Base-by-base conservation (phyloP, 257 asterid species). In the Primulina huaijiensis region DNA sequence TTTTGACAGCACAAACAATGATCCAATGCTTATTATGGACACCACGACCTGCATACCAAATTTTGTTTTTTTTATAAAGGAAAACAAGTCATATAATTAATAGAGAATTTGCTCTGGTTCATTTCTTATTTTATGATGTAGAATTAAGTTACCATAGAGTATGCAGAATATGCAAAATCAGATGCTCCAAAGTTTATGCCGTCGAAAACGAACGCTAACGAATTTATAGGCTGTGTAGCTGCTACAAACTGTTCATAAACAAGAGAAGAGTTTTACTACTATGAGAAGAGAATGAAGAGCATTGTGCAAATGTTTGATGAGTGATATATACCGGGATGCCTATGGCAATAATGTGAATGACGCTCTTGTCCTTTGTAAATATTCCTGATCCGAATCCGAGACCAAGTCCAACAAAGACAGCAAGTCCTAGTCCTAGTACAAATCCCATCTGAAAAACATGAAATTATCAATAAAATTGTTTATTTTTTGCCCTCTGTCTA, bases 111-210 rank as follows among this genome's bases (percentile, higher is more conserved):
- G 35, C 25, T 21, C 7, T 23, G 38, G 37, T 58, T 27, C 6
- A 12, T 71, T 11, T 30, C 1, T 12, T 21, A 6, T 60, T 21
- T 10, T 8, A 59, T 17, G 19, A 19, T 69, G 11, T 43, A 7
- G 4, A 9, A 12, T 10, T 38, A 43, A 20, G 6, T 65, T 80
- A 90, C 96, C 98, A 92, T 92, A 78, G 98, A 92, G 80, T 89
- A 92, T 25, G 96, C 98, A 29, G 98, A 85, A 74, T 84, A 92
- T 7, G 92, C 97, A 68, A 92, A 92, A 58, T 90, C 98, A 1
- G 89, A 90, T 20, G 97, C 96, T 66, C 98, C 98, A 62, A 88
- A 92, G 71, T 90, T 92, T 37, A 92, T 88, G 9, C 98, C 98
- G 4, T 92, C 97, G 21, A 92, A 88, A 25, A 92, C 97, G 55